A percentile compares a stretch with the other conserved stretches of the same genome.
phyloP scores from a whole-genome alignment of 2,329 filamentous ascomycete genomes.

The Neonectria hederae region DNA sequence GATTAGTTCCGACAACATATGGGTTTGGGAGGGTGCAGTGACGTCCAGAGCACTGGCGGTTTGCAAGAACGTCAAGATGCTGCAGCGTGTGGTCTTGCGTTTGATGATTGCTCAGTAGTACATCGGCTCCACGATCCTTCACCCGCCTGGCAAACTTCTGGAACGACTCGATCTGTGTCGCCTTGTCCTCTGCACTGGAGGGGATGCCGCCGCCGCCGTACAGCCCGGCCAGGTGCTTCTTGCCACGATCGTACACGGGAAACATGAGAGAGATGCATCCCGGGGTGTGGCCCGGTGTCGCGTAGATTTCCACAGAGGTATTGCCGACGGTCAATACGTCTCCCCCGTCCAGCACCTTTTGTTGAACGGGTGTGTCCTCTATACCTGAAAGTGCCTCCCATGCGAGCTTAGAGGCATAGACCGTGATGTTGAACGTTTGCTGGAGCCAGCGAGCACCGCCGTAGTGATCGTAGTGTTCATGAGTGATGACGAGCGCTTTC shows the following conservation, averaged over 20 bases:
- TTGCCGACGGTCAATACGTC: constrained; percentile 37
- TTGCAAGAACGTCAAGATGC: constrained; percentile 27
- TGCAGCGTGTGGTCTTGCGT: constrained; percentile 36
- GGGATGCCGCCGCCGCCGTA: constrained; percentile 39
- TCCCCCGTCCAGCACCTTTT: constrained; percentile 25
- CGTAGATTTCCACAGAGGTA: constrained; percentile 23
- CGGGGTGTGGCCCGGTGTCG: constrained; percentile 38
- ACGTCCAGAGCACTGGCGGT: constrained; percentile 18
- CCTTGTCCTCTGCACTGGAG: constrained; percentile 27
- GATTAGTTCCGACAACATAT: constrained; percentile 27
- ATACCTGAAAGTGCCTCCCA: constrained; percentile 21
- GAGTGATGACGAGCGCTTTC: constrained; percentile 43
- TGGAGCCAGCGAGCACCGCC: constrained; percentile 40
- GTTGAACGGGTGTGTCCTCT: constrained; percentile 7
- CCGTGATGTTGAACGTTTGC: constrained; percentile 29
- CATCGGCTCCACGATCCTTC: constrained; percentile 26
- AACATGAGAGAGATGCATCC: constrained; percentile 38
- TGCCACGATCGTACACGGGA: constrained; percentile 31
- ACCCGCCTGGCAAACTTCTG: constrained; percentile 23
- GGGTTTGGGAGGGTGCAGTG: constrained; percentile 24
- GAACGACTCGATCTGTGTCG: constrained; percentile 34
- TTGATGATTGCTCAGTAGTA: constrained; percentile 35
- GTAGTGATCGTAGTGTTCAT: constrained; percentile 44
- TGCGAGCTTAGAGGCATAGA: constrained; percentile 28
- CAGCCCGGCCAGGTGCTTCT: constrained; percentile 34